Evolutionary conservation across 306 rosid genomes (phyloP).

Genomic region (cucumber (Cucumis sativus)): DNA sequence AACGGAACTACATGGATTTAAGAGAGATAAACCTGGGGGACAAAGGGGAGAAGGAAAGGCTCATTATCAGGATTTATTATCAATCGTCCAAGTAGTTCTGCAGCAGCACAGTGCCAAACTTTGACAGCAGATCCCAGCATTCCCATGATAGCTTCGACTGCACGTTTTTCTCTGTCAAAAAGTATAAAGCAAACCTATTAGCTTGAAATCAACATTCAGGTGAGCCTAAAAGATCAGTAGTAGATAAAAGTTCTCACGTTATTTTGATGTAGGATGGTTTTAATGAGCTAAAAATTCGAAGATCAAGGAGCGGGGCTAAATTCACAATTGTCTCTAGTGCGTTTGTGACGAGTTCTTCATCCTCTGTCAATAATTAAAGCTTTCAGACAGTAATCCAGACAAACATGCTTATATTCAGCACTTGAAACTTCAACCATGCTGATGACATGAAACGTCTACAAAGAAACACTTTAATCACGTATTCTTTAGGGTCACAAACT

Average conservation of each 20-base stretch:
- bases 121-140: slow-evolving; percentile 71
- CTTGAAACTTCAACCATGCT: neutral
- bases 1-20: neutral
- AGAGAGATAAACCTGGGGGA: slow-evolving; percentile 51
- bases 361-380: slow-evolving; percentile 48
- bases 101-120: slow-evolving; percentile 95
- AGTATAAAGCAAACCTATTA: slow-evolving; percentile 9
- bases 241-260: slow-evolving; percentile 47
- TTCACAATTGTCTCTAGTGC: slow-evolving; percentile 92
- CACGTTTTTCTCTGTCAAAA: slow-evolving; percentile 64
- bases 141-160: slow-evolving; percentile 88
- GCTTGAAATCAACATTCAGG: slow-evolving; percentile 1
- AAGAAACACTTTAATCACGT: neutral
- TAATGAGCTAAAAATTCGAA: slow-evolving; percentile 79
- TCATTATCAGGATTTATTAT: slow-evolving; percentile 91
- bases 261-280: slow-evolving; percentile 90
- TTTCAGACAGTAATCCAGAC: slow-evolving; percentile 4
- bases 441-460: neutral
- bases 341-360: slow-evolving; percentile 96
- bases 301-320: slow-evolving; percentile 89
- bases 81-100: slow-evolving; percentile 92
- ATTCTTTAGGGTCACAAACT: neutral
- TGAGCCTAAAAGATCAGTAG: neutral
- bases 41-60: slow-evolving; percentile 73
- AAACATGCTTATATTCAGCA: neutral